Conservation (phyloP, 2,329 filamentous ascomycete genomes). For the Aspergillus proliferans region DNA sequence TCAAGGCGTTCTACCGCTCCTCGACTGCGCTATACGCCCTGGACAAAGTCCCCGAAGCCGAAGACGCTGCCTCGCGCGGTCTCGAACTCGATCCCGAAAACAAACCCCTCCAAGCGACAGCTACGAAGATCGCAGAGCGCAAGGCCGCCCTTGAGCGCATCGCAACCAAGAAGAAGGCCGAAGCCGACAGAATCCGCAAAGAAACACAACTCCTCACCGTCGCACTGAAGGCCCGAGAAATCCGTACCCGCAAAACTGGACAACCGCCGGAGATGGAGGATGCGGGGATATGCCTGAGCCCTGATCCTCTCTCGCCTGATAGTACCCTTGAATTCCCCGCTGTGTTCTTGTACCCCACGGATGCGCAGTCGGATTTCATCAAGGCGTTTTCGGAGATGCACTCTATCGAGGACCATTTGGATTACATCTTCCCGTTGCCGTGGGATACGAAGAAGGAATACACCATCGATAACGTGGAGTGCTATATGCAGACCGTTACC, state of each 20-base stretch:
- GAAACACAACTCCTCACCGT: constrained; percentile 58
- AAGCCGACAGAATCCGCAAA: constrained; percentile 42
- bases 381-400: constrained; percentile 78
- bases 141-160: constrained; percentile 52
- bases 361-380: constrained; percentile 81
- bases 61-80: constrained; percentile 69
- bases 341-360: constrained; percentile 76
- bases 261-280: constrained; percentile 84
- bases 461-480: constrained; percentile 62
- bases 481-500: constrained; percentile 75
- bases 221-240: constrained; percentile 63
- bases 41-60: constrained; percentile 71
- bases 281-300: constrained; percentile 62
- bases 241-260: constrained; percentile 60
- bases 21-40: constrained; percentile 71
- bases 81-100: constrained; percentile 67
- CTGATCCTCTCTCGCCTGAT: constrained; percentile 65
- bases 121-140: constrained; percentile 57
- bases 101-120: constrained; percentile 56
- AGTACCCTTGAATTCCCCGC: constrained; percentile 70
- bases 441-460: constrained; percentile 74
- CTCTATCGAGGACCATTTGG: constrained; percentile 67
- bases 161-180: constrained; percentile 49
- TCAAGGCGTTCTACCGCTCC: constrained; percentile 89
- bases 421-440: constrained; percentile 78